These are phyloP conservation scores for Hymenoscyphus salicellus DNA, from an alignment of 2,329 filamentous ascomycete species.

Conservation along the genomic window DNA sequence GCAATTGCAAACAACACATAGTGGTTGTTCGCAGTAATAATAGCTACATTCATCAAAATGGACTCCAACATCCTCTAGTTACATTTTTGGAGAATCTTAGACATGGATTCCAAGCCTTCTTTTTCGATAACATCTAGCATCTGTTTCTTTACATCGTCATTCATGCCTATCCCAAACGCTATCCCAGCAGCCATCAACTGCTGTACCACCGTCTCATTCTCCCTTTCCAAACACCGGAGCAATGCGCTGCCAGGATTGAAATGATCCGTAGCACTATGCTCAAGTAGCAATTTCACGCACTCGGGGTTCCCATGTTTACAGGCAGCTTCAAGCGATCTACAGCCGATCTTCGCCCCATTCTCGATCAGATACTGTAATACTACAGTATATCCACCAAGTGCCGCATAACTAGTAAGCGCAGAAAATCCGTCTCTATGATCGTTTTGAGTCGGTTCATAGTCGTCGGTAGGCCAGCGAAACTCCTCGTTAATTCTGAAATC, in stretches of 20 bases:
- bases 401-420: neutral
- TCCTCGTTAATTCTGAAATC: neutral
- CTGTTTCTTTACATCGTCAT: neutral
- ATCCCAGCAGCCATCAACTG: neutral
- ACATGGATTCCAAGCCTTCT: neutral
- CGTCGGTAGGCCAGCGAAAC: neutral
- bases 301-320: neutral
- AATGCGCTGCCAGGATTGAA: neutral
- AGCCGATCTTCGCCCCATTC: slow-evolving; percentile 1
- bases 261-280: neutral
- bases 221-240: neutral
- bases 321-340: neutral
- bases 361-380: neutral
- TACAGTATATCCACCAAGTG: neutral
- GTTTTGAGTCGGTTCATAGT: neutral
- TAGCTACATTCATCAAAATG: neutral
- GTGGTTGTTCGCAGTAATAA: neutral
- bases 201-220: neutral
- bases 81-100: neutral
- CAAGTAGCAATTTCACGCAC: no score
- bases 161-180: neutral
- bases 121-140: neutral
- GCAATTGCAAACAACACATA: neutral
- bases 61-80: neutral
- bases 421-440: neutral